phyloP scores from a whole-genome alignment of 768 basidiomycete genomes.

The Rhizopogon salebrosus region DNA sequence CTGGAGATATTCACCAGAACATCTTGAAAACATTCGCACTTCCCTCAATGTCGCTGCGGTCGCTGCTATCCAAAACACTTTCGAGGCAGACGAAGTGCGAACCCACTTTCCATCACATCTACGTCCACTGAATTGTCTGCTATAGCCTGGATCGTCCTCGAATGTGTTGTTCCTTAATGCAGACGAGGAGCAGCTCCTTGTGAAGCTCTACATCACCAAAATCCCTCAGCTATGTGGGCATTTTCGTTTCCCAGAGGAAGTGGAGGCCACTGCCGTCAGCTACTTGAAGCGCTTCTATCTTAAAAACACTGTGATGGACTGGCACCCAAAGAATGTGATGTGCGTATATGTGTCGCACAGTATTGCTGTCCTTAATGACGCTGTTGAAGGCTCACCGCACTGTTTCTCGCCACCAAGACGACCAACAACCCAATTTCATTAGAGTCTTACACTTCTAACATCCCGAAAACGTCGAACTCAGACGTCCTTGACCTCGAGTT shows the following conservation, averaged over 20 bases:
- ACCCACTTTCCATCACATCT: not conserved
- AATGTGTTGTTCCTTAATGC: constrained; percentile 71
- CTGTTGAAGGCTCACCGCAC: constrained; percentile 75
- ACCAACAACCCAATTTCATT: constrained; percentile 92
- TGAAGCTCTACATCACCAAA: constrained; percentile 85
- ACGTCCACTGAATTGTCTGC: constrained; percentile 15
- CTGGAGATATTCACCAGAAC: constrained; percentile 81
- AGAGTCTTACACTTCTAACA: constrained; percentile 76
- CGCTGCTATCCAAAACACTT: constrained; percentile 66
- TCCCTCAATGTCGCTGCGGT: constrained; percentile 76
- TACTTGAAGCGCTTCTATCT: constrained; percentile 97
- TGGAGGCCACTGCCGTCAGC: constrained; percentile 86
- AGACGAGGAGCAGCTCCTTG: constrained; percentile 82
- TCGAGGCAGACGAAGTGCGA: constrained; percentile 74
- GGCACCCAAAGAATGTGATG: constrained; percentile 99
- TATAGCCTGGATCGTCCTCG: constrained; percentile 66
- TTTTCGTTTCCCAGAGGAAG: constrained; percentile 87
- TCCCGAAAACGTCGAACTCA: constrained; percentile 72
- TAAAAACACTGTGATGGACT: constrained; percentile 98
- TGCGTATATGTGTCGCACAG: constrained; percentile 32
- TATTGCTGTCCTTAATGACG: not conserved
- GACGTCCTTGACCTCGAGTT: constrained; percentile 96
- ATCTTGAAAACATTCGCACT: constrained; percentile 53
- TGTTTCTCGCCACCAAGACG: constrained; percentile 96
- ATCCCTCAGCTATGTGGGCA: constrained; percentile 79